These are phyloP conservation scores for Blastobotrys terrestris DNA, from an alignment of 805 yeast species.

Conservation along the genomic window DNA sequence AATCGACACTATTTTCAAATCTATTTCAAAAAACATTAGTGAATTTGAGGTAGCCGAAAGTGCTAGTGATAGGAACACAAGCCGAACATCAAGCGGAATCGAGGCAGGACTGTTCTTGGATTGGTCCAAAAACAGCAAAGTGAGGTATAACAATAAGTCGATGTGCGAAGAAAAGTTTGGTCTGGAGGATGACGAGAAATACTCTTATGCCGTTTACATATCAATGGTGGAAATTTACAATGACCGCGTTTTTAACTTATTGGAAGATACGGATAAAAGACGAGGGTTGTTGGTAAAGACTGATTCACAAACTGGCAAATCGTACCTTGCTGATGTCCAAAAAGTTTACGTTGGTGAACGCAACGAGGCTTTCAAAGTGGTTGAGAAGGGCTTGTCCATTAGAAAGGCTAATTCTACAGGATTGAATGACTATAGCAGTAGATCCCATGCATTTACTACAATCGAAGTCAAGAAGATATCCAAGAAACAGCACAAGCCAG, in stretches of 20 bases:
- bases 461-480: slow-evolving; percentile 34
- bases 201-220: slow-evolving; percentile 37
- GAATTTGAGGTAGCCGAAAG: slow-evolving; percentile 20
- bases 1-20: slow-evolving; percentile 32
- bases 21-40: slow-evolving; percentile 21
- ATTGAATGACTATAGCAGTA: slow-evolving; percentile 39
- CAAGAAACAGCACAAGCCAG: slow-evolving; percentile 15
- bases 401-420: slow-evolving; percentile 41
- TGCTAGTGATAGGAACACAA: slow-evolving; percentile 15
- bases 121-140: slow-evolving; percentile 13
- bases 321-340: slow-evolving; percentile 39
- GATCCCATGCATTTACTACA: slow-evolving; percentile 48
- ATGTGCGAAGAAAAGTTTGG: slow-evolving; percentile 6
- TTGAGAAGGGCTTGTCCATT: slow-evolving; percentile 37
- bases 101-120: slow-evolving; percentile 21
- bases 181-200: slow-evolving; percentile 10
- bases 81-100: slow-evolving; percentile 16
- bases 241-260: slow-evolving; percentile 39
- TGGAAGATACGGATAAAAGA: slow-evolving; percentile 20
- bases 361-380: slow-evolving; percentile 34
- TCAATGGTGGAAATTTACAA: slow-evolving; percentile 50
- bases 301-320: slow-evolving; percentile 39
- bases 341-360: slow-evolving; percentile 35
- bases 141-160: slow-evolving; percentile 2
- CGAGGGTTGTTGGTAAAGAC: slow-evolving; percentile 26